A percentile compares a stretch with the other conserved stretches of the same genome.
Evolutionary conservation across 2,329 filamentous ascomycete genomes (phyloP).

Genomic region (Alternaria alternata): DNA sequence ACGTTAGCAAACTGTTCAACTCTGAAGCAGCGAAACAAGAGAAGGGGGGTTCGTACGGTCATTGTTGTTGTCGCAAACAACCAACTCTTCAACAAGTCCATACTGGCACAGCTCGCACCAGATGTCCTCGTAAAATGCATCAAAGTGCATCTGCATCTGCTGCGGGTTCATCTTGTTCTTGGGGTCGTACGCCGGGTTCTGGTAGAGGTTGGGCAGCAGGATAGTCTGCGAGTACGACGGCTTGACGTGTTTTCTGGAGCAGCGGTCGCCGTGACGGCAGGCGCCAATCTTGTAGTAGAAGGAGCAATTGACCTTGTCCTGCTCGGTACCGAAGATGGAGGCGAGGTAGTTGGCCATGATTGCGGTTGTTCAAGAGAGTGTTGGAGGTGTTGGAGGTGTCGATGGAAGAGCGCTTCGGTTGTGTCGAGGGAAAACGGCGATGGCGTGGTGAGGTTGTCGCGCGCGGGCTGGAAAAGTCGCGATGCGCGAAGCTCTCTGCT

Average conservation of each 20-base stretch:
- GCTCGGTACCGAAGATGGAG: conserved; percentile 99
- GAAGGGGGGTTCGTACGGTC: conserved; percentile 70
- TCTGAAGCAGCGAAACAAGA: not conserved
- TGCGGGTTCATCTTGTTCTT: conserved; percentile 96
- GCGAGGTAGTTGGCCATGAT: conserved; percentile 97
- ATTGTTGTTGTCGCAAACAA: conserved; percentile 99
- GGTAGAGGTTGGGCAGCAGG: conserved; percentile 97
- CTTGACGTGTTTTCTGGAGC: conserved; percentile 98
- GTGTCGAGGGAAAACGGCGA: not conserved
- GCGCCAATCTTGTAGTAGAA: conserved; percentile 99
- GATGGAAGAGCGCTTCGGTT: not conserved
- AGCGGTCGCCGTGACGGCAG: conserved; percentile 97
- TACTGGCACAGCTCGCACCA: conserved; percentile 99
- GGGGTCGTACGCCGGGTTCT: conserved; percentile 96
- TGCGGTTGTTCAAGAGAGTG: conserved; percentile 3
- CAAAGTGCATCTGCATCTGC: conserved; percentile 99
- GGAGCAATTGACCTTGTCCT: conserved; percentile 98
- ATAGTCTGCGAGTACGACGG: conserved; percentile 98
- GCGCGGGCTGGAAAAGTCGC: conserved; percentile 18
- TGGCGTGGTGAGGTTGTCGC: conserved; percentile 12
- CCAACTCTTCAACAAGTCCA: conserved; percentile 95
- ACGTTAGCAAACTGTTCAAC: conserved; percentile 13
- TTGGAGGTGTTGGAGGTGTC: not conserved
- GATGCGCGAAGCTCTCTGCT: conserved; percentile 18
- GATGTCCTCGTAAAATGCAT: conserved; percentile 99